Base-by-base conservation (phyloP, 306 rosid genomes). In the Sechiopsis laciniata region DNA sequence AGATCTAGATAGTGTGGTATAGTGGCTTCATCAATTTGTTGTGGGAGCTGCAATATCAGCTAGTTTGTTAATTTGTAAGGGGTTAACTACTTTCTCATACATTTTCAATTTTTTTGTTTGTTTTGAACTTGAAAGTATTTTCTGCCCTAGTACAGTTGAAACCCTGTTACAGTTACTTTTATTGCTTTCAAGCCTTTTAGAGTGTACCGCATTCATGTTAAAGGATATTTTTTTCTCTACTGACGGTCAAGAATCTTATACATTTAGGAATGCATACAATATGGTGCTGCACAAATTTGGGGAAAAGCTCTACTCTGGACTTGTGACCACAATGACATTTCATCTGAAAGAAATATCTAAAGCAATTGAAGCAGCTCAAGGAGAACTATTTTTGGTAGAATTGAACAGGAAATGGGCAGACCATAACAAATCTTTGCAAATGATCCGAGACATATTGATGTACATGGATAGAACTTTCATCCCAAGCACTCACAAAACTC, bases 271-370 rank as follows among this genome's bases (percentile, higher is more conserved):
- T 74, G 97, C 98, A 2, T 90, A 93, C 86, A 93, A 90, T 75
- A 93, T 93, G 98, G 96, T 93, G 84, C 93, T 93, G 73, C 98
- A 93, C 89, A 93, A 93, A 74, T 90, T 84, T 69, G 98, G 98
- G 29, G 98, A 93, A 78, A 93, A 85, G 86, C 88, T 90, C 14
- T 90, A 93, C 82, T 78, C 87, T 14, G 98, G 93, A 35, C 82
- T 92, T 73, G 90, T 88, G 52, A 66, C 75, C 4, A 92, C 98
- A 40, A 90, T 91, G 96, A 83, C 89, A 71, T 66, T 72, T 26
- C 94, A 89, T 78, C 90, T 86, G 71, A 81, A 80, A 80, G 96
- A 84, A 62, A 91, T 91, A 75, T 88, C 94, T 1, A 81, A 76
- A 79, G 85, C 78, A 17, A 70, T 91, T 83, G 96, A 89, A 80